Conservation (phyloP, 129 eudicot species). For the Pseudognaphalium luteoalbum region DNA sequence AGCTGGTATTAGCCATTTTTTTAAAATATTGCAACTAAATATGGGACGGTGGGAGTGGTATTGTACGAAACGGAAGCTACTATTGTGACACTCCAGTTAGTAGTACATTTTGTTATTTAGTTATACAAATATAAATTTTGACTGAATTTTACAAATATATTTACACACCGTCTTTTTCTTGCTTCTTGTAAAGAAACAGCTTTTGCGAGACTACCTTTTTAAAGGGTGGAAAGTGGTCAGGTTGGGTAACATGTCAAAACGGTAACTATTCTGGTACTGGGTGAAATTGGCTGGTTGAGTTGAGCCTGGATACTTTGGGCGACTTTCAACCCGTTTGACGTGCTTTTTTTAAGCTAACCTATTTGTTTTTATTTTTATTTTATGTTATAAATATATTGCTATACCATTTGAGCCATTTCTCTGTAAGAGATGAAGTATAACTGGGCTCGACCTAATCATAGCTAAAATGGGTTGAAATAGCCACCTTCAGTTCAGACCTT, state of each 20-base stretch:
- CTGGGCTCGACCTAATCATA: neutral
- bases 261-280: neutral
- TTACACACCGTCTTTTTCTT: neutral
- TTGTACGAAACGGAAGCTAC: neutral
- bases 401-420: neutral
- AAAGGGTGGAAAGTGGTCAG: neutral
- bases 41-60: neutral
- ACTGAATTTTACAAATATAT: neutral
- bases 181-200: neutral
- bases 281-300: neutral
- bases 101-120: neutral
- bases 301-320: neutral
- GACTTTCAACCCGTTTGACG: neutral
- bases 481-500: neutral
- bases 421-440: neutral
- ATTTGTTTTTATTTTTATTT: neutral
- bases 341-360: neutral
- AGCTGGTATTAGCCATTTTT: constrained; percentile 23
- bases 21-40: neutral
- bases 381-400: neutral
- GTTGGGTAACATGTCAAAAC: neutral
- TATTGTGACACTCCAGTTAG: neutral
- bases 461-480: neutral
- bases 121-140: no score
- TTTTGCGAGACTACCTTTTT: neutral